These are phyloP conservation scores for Tubosaeta brunneosetosa DNA, from an alignment of 768 basidiomycete species.

Conservation along the genomic window DNA sequence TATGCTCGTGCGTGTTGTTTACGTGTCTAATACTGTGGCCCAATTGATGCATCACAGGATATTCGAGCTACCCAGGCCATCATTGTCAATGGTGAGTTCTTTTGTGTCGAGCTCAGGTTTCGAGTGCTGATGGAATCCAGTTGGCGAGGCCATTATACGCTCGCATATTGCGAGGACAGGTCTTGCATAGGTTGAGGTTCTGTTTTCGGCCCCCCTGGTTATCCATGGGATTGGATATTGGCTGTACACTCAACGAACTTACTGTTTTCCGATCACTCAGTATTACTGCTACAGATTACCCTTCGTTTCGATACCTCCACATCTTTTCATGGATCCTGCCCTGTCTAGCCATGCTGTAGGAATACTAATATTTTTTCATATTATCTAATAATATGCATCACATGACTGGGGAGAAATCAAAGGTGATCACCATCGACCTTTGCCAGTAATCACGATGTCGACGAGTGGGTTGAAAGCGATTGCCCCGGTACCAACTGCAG, in stretches of 20 bases:
- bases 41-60: constrained; percentile 39
- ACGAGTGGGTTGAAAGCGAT: constrained; percentile 94
- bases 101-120: background rate
- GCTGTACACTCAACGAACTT: constrained; percentile 7
- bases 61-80: constrained; percentile 63
- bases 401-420: constrained; percentile 8
- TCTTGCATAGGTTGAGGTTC: constrained; percentile 22
- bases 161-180: constrained; percentile 58
- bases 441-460: constrained; percentile 44
- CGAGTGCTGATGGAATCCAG: constrained; percentile 29
- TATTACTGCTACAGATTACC: constrained; percentile 25
- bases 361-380: background rate
- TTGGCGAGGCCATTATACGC: constrained; percentile 64
- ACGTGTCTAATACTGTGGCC: background rate
- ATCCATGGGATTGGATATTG: constrained; percentile 13
- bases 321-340: constrained; percentile 14
- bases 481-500: constrained; percentile 95
- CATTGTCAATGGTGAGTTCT: constrained; percentile 51
- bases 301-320: constrained; percentile 22
- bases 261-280: constrained; percentile 14
- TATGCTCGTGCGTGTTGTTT: constrained; percentile 49
- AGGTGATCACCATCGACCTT: background rate
- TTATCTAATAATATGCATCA: constrained; percentile 5
- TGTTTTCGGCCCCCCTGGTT: background rate
- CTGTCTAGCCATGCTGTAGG: constrained; percentile 22